phyloP scores from a whole-genome alignment of 75 land plant species.

The Ceratopteris richardii region DNA sequence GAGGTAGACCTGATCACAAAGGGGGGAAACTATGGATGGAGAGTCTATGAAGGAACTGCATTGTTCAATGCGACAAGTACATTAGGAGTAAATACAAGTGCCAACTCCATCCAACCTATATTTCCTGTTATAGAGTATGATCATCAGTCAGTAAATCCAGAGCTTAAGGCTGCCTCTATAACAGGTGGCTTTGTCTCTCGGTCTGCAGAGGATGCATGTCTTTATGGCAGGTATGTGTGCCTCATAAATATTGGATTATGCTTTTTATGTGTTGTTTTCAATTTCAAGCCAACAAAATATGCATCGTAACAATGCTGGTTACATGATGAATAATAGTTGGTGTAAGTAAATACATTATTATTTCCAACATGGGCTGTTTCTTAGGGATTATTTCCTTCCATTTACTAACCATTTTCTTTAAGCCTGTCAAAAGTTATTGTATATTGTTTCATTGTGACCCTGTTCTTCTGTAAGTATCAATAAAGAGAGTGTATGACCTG shows the following conservation, averaged over 20 bases:
- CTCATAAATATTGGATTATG: not conserved
- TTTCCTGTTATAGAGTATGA: slow-evolving; percentile 63
- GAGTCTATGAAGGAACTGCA: slow-evolving; percentile 66
- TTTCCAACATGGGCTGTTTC: too few species aligned
- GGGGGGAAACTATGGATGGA: slow-evolving; percentile 98
- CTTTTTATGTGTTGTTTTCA: not conserved
- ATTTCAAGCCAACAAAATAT: not conserved
- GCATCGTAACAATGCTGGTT: not conserved
- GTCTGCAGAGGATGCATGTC: slow-evolving; percentile 74
- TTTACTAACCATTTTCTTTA: too few species aligned
- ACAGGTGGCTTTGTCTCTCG: slow-evolving; percentile 84
- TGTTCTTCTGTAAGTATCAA: too few species aligned
- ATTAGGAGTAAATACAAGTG: slow-evolving; percentile 58
- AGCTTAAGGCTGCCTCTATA: slow-evolving; percentile 51
- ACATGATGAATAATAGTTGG: too few species aligned
- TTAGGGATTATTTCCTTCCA: too few species aligned
- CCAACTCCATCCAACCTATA: slow-evolving; percentile 47
- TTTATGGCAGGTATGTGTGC: slow-evolving; percentile 69
- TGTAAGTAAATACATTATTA: too few species aligned
- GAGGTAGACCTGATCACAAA: slow-evolving; percentile 84
- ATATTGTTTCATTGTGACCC: too few species aligned
- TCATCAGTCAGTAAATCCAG: slow-evolving; percentile 43
- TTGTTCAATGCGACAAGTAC: slow-evolving; percentile 22
- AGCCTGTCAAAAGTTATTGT: too few species aligned
- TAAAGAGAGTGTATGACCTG: too few species aligned